phyloP scores from a whole-genome alignment of 1,284 basidiomycete genomes.

The Pisolithus thermaeus region DNA sequence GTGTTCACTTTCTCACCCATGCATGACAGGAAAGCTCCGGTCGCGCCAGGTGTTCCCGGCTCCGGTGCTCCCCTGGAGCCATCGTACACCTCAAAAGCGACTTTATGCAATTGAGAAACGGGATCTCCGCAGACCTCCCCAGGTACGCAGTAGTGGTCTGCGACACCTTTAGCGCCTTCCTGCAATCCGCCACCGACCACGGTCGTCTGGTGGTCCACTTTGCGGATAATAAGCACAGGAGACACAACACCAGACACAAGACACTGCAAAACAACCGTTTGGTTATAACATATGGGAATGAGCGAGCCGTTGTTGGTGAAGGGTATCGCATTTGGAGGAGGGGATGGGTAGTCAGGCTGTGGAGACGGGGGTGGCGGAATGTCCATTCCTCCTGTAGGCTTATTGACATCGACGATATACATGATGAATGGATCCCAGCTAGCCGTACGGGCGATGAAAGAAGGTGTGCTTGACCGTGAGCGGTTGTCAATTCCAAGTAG shows the following conservation, averaged over 20 bases:
- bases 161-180: conserved; percentile 76
- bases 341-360: conserved; percentile 80
- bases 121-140: conserved; percentile 91
- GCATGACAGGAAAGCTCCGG: conserved; percentile 78
- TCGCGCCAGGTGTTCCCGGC: conserved; percentile 64
- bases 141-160: conserved; percentile 71
- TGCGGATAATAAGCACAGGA: conserved; percentile 89
- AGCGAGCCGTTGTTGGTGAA: conserved; percentile 75
- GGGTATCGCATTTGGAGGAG: conserved; percentile 83
- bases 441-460: conserved; percentile 79
- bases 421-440: conserved; percentile 94
- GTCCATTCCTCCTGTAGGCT: conserved; percentile 68
- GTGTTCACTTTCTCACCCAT: conserved; percentile 88
- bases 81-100: conserved; percentile 86
- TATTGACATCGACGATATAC: conserved; percentile 88
- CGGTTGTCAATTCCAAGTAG: conserved; percentile 77
- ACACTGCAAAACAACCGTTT: conserved; percentile 92
- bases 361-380: conserved; percentile 73
- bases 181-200: conserved; percentile 85
- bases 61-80: conserved; percentile 61
- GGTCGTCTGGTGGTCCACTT: conserved; percentile 86
- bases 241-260: conserved; percentile 90
- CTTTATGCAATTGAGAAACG: conserved; percentile 92
- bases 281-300: conserved; percentile 91
- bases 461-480: conserved; percentile 65